phyloP scores from a whole-genome alignment of 2,329 filamentous ascomycete species.

The Blumeria hordei region DNA sequence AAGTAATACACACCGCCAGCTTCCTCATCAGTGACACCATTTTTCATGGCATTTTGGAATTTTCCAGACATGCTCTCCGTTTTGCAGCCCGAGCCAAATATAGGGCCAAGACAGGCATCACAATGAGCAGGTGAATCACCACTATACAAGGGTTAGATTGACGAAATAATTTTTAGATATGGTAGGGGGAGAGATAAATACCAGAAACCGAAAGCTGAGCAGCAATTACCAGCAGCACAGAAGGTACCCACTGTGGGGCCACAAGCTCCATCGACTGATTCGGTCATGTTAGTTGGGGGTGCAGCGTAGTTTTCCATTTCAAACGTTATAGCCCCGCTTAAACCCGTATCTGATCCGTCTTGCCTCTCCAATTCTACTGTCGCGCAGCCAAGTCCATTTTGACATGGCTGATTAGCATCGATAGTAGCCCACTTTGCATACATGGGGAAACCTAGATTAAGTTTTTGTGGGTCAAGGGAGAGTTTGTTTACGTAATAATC shows the following conservation, averaged over 20 bases:
- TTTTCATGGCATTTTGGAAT: constrained; percentile 28
- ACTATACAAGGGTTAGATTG: not conserved
- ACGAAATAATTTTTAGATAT: not conserved
- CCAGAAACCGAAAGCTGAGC: constrained; percentile 3
- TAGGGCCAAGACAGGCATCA: not conserved
- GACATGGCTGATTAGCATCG: constrained; percentile 17
- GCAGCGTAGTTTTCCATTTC: constrained; percentile 1
- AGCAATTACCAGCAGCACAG: constrained; percentile 4
- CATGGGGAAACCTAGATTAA: constrained; percentile 41
- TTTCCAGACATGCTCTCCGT: not conserved
- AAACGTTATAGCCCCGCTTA: constrained; percentile 5
- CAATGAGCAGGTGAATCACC: not conserved
- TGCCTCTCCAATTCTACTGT: constrained; percentile 33
- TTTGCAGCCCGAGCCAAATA: not conserved
- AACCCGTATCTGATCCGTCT: constrained; percentile 26
- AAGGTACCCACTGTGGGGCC: constrained; percentile 2
- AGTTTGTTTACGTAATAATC: constrained; percentile 31
- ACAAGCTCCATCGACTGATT: constrained; percentile 4
- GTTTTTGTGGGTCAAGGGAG: constrained; percentile 21
- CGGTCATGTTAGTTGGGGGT: constrained; percentile 5
- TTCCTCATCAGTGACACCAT: constrained; percentile 29
- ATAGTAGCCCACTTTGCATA: constrained; percentile 40
- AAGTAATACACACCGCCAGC: constrained; percentile 44
- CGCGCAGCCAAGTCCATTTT: constrained; percentile 25
- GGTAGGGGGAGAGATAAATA: not conserved